These are phyloP conservation scores for Cucumis cinereus DNA, from an alignment of 306 rosid species.

Conservation along the genomic window DNA sequence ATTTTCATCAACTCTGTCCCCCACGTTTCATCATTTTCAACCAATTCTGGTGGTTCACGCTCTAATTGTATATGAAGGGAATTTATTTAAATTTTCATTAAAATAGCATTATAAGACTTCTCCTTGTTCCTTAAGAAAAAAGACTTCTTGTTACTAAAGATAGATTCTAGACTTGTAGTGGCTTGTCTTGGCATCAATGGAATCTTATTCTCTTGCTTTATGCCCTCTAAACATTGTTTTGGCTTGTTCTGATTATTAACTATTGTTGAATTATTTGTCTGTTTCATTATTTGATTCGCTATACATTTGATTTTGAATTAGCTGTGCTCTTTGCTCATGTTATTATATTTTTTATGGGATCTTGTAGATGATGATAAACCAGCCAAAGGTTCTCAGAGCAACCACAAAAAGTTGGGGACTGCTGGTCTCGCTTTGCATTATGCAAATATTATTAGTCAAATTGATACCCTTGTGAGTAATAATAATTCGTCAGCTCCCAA, in stretches of 20 bases:
- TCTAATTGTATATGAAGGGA: background rate
- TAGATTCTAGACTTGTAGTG: background rate
- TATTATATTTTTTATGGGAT: slow-evolving; percentile 10
- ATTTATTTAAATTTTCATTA: background rate
- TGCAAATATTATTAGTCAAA: slow-evolving; percentile 81
- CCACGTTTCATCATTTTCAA: background rate
- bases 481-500: background rate
- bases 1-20: background rate
- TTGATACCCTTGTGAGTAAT: slow-evolving; percentile 85
- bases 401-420: slow-evolving; percentile 62
- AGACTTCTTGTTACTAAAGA: background rate
- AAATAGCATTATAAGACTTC: background rate
- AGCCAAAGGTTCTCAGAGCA: slow-evolving; percentile 38
- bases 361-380: slow-evolving; percentile 51
- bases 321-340: background rate
- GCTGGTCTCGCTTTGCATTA: slow-evolving; percentile 98
- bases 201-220: background rate
- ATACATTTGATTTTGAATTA: background rate
- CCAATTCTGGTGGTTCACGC: background rate
- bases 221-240: background rate
- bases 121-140: background rate
- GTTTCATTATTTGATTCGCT: background rate
- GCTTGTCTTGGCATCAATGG: background rate
- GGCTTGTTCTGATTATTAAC: background rate
- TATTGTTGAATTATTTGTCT: background rate